phyloP scores from a whole-genome alignment of 2,329 filamentous ascomycete species.

The Shiraia sp. region DNA sequence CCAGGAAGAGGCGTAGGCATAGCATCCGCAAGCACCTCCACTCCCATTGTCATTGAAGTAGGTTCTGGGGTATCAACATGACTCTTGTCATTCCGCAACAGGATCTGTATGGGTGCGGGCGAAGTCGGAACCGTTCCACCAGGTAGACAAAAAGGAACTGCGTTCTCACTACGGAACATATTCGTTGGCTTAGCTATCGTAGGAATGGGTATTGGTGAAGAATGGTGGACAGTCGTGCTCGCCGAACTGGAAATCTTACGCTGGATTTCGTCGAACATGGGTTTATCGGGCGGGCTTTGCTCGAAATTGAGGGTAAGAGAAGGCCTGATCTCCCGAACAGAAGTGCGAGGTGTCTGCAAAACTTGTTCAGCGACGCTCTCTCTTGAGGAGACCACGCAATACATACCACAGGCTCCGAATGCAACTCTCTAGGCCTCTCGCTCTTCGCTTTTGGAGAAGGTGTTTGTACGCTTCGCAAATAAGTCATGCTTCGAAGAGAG shows the following conservation, averaged over 20 bases:
- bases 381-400: not conserved
- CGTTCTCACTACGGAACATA: not conserved
- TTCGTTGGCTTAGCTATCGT: constrained; percentile 8
- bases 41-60: constrained; percentile 1
- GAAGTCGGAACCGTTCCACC: constrained; percentile 32
- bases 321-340: constrained; percentile 12
- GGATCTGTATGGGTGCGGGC: constrained; percentile 32
- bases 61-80: constrained; percentile 1
- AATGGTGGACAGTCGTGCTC: constrained; percentile 25
- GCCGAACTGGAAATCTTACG: constrained; percentile 16
- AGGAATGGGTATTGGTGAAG: constrained; percentile 37
- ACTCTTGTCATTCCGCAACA: constrained; percentile 19
- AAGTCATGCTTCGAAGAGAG: constrained; percentile 33
- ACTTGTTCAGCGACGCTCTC: not conserved
- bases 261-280: constrained; percentile 26
- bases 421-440: constrained; percentile 4
- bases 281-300: constrained; percentile 25
- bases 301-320: constrained; percentile 34
- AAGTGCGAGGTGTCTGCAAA: constrained; percentile 16
- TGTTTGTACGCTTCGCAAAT: constrained; percentile 27
- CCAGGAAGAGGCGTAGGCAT: constrained; percentile 30
- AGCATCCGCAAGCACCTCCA: constrained; percentile 3
- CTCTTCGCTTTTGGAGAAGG: constrained; percentile 19
- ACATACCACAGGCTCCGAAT: constrained; percentile 12
- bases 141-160: constrained; percentile 10